These are phyloP conservation scores for Globisporangium okanoganense DNA, from an alignment of 352 stramenopile genomes.

Conservation along the genomic window DNA sequence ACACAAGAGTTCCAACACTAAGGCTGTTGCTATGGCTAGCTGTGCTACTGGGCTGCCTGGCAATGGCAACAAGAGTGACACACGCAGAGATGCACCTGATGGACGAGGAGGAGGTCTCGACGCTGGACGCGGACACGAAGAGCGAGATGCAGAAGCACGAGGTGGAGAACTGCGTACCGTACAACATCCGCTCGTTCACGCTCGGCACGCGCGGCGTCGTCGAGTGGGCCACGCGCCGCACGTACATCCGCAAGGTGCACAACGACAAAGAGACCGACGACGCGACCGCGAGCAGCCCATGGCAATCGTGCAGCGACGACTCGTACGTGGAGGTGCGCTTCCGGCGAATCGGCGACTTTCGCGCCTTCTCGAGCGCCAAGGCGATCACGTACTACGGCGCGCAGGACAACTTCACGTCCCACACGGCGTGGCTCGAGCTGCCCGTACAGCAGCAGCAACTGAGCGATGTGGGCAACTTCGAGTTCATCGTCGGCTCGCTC, in stretches of 20 bases:
- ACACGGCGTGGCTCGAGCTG: slow-evolving; percentile 62
- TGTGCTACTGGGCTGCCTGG: background rate
- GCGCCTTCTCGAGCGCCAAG: slow-evolving; percentile 33
- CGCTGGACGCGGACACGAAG: slow-evolving; percentile 45
- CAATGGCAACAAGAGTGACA: background rate
- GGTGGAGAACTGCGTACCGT: slow-evolving; percentile 83
- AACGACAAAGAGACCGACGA: slow-evolving; percentile 20
- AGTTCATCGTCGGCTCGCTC: slow-evolving; percentile 74
- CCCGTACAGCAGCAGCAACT: slow-evolving; percentile 8
- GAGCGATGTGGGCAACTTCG: slow-evolving; percentile 24
- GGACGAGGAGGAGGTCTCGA: slow-evolving; percentile 29
- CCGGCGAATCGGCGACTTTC: slow-evolving; percentile 30
- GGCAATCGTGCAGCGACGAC: slow-evolving; percentile 70
- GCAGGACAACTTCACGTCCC: slow-evolving; percentile 53
- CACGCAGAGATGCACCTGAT: slow-evolving; percentile 27
- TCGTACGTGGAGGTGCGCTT: slow-evolving; percentile 54
- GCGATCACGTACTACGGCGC: slow-evolving; percentile 54
- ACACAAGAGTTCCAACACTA: background rate
- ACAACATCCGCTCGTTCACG: slow-evolving; percentile 70
- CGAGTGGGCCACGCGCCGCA: slow-evolving; percentile 69
- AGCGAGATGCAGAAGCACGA: slow-evolving; percentile 72
- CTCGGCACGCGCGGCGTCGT: slow-evolving; percentile 49
- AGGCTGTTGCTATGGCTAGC: background rate
- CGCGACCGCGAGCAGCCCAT: slow-evolving; percentile 33
- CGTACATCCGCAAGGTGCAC: slow-evolving; percentile 67